Percentiles rank a stretch among this genome's conserved stretches.
These are phyloP conservation scores for Chytriomyces hyalinus DNA, from an alignment of 192 early-diverging fungal species.

Conservation along the genomic window DNA sequence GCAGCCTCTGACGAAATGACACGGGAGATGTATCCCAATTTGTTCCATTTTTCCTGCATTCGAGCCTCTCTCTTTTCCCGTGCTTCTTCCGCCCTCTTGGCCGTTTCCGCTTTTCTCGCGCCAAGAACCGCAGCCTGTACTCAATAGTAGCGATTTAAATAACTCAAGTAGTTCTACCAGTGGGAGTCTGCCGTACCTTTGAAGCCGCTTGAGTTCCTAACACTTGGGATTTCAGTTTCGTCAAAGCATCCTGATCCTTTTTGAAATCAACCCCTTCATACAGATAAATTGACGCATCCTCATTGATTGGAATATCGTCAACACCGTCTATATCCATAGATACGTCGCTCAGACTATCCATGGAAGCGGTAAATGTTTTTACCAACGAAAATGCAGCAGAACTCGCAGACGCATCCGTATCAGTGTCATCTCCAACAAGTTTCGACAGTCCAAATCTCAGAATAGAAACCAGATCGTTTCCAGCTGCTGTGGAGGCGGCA, in stretches of 20 bases:
- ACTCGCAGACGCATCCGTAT: neutral
- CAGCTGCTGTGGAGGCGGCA: neutral
- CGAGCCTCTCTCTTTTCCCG: constrained; percentile 3
- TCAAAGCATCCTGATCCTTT: constrained; percentile 34
- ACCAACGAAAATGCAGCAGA: neutral
- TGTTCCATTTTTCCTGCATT: neutral
- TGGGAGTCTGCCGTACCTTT: neutral
- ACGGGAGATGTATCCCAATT: constrained; percentile 29
- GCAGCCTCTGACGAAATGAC: neutral
- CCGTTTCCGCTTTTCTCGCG: neutral
- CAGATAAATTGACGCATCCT: constrained; percentile 7
- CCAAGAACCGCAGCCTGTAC: neutral
- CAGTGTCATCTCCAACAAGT: constrained; percentile 7
- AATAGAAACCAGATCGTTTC: constrained; percentile 8
- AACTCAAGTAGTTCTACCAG: too few species aligned
- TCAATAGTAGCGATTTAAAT: too few species aligned
- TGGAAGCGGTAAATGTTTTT: neutral
- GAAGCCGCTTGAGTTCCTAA: neutral
- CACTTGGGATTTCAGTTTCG: constrained; percentile 17
- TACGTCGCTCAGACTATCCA: neutral
- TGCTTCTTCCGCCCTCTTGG: neutral
- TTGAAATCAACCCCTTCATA: constrained; percentile 36
- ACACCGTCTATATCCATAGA: neutral
- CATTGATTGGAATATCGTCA: neutral
- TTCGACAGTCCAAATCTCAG: constrained; percentile 24